phyloP scores from a whole-genome alignment of 2,329 filamentous ascomycete species.

The Alternaria gaisen region DNA sequence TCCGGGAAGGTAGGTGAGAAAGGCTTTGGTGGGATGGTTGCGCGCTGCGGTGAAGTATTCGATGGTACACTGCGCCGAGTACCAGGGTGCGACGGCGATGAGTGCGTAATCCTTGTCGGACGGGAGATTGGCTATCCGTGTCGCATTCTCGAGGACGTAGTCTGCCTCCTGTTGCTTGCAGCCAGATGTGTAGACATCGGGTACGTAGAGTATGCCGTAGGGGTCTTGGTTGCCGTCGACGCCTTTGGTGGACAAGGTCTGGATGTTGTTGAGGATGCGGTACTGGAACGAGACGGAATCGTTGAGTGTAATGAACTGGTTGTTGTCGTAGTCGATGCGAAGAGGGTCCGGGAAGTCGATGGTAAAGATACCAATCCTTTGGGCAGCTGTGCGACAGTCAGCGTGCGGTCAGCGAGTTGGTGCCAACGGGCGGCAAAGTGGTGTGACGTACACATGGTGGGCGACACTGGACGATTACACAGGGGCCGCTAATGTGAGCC shows the following conservation, averaged over 20 bases:
- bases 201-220: conserved; percentile 85
- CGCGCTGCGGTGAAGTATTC: conserved; percentile 73
- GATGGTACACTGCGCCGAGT: conserved; percentile 74
- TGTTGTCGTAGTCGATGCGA: conserved; percentile 38
- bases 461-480: conserved; percentile 22
- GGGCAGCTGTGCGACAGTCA: conserved; percentile 39
- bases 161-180: conserved; percentile 71
- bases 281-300: conserved; percentile 49
- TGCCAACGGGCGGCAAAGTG: conserved; percentile 6
- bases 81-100: conserved; percentile 88
- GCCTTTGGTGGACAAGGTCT: conserved; percentile 77
- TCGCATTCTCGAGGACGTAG: conserved; percentile 80
- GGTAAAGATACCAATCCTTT: conserved; percentile 47
- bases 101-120: conserved; percentile 72
- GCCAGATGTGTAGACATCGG: conserved; percentile 68
- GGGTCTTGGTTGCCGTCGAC: conserved; percentile 69
- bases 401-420: background rate
- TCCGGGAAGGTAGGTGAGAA: conserved; percentile 65
- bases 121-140: conserved; percentile 72
- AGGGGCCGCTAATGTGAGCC: conserved; percentile 16
- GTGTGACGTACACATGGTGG: conserved; percentile 54
- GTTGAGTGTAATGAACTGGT: conserved; percentile 44
- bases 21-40: conserved; percentile 65
- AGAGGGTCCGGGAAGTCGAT: conserved; percentile 49
- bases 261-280: conserved; percentile 65